These are phyloP conservation scores for Coemansia pectinata DNA, from an alignment of 192 early-diverging fungal species.

Conservation along the genomic window DNA sequence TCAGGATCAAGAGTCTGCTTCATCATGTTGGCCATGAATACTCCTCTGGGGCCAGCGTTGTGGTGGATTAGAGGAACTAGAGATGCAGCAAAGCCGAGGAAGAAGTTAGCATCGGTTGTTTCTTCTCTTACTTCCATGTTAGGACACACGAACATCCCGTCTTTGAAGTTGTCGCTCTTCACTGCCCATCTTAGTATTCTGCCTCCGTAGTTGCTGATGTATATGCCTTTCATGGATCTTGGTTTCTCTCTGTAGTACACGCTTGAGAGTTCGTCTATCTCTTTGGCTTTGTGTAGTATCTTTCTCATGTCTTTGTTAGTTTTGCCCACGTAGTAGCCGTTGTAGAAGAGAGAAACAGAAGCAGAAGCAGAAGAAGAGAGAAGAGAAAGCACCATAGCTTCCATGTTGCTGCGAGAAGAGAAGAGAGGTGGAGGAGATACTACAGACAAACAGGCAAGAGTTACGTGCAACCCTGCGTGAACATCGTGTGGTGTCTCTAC, in stretches of 20 bases:
- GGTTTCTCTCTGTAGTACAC: neutral
- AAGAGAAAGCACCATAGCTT: neutral
- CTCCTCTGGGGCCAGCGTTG: neutral
- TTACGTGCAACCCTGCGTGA: neutral
- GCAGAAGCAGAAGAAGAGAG: neutral
- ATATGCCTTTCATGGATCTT: neutral
- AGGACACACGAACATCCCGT: neutral
- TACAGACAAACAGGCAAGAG: neutral
- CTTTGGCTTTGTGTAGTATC: neutral
- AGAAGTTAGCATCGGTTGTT: conserved; percentile 2
- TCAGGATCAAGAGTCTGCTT: conserved; percentile 11
- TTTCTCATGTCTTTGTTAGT: neutral
- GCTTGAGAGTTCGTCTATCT: neutral
- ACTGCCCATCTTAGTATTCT: neutral
- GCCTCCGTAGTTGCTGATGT: neutral
- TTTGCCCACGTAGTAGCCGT: neutral
- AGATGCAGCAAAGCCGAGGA: conserved; percentile 3
- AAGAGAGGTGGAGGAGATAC: neutral
- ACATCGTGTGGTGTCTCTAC: conserved; percentile 3
- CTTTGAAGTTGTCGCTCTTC: neutral
- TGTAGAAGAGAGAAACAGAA: neutral
- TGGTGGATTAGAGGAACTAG: neutral
- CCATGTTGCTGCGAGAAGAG: neutral
- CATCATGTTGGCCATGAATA: conserved; percentile 11
- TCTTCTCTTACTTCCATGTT: neutral